phyloP scores from a whole-genome alignment of 495 filamentous ascomycete genomes.

The Platismatia glauca region DNA sequence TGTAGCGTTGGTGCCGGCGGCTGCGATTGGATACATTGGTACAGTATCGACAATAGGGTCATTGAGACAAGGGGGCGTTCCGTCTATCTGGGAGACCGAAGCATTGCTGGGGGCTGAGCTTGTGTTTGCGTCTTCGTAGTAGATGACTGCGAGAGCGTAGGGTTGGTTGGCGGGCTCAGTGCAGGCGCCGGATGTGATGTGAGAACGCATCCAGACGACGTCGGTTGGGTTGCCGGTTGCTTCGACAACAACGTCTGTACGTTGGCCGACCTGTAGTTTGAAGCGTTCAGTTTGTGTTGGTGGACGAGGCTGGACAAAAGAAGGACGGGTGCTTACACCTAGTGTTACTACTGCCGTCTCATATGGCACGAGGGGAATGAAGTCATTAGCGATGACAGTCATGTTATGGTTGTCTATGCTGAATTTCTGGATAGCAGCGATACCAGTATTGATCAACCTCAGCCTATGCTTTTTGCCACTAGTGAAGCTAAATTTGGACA shows the following conservation, averaged over 20 bases:
- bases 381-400: conserved; percentile 36
- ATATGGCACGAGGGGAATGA: conserved; percentile 35
- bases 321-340: not conserved
- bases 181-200: conserved; percentile 16
- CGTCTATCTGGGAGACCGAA: conserved; percentile 15
- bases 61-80: conserved; percentile 24
- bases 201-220: conserved; percentile 34
- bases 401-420: conserved; percentile 34
- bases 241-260: conserved; percentile 33
- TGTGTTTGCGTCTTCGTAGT: conserved; percentile 32
- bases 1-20: conserved; percentile 23
- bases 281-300: not conserved
- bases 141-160: conserved; percentile 29
- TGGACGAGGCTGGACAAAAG: not conserved
- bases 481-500: conserved; percentile 26
- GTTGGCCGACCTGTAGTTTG: conserved; percentile 30
- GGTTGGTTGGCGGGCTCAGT: conserved; percentile 21
- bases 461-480: conserved; percentile 41
- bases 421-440: conserved; percentile 36
- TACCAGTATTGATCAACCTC: conserved; percentile 46
- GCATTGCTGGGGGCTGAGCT: conserved; percentile 17
- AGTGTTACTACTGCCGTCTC: not conserved
- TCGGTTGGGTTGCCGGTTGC: conserved; percentile 26
- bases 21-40: conserved; percentile 22
- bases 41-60: conserved; percentile 27